Percentiles rank a stretch among this genome's conserved stretches.
Conservation (phyloP, 129 eudicot species). For the Artemisia annua region DNA sequence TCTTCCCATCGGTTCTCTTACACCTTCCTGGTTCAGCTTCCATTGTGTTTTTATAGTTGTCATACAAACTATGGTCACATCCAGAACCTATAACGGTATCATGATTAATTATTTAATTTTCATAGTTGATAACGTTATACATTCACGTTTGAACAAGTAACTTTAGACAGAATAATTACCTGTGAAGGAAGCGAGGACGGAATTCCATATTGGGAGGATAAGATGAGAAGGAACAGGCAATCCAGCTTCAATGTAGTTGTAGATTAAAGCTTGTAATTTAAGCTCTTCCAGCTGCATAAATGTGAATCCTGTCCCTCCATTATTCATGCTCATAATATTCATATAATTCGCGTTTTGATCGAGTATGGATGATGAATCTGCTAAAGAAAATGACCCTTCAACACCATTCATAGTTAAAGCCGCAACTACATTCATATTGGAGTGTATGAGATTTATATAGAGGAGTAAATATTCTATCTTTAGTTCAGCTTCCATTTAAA, state of each 20-base stretch:
- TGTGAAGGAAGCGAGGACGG: conserved; percentile 34
- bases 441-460: conserved; percentile 3
- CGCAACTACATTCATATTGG: conserved; percentile 6
- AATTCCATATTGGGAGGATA: conserved; percentile 47
- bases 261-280: conserved; percentile 44
- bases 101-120: too few species aligned
- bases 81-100: conserved; percentile 25
- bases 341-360: neutral
- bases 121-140: too few species aligned
- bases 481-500: too few species aligned
- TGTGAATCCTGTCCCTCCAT: conserved; percentile 38
- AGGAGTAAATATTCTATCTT: neutral
- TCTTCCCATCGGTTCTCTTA: conserved; percentile 49
- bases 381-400: conserved; percentile 21
- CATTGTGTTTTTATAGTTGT: conserved; percentile 32
- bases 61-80: conserved; percentile 28
- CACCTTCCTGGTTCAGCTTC: conserved; percentile 64
- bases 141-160: too few species aligned
- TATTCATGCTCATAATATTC: conserved; percentile 12
- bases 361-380: conserved; percentile 13
- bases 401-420: conserved; percentile 27
- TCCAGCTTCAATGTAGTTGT: conserved; percentile 52
- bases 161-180: conserved; percentile 1
- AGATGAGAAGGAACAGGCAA: conserved; percentile 52
- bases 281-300: conserved; percentile 53